A percentile compares a stretch with the other conserved stretches of the same genome.
These are phyloP conservation scores for Capsicum baccatum DNA, from an alignment of 257 asterid species.

Conservation along the genomic window DNA sequence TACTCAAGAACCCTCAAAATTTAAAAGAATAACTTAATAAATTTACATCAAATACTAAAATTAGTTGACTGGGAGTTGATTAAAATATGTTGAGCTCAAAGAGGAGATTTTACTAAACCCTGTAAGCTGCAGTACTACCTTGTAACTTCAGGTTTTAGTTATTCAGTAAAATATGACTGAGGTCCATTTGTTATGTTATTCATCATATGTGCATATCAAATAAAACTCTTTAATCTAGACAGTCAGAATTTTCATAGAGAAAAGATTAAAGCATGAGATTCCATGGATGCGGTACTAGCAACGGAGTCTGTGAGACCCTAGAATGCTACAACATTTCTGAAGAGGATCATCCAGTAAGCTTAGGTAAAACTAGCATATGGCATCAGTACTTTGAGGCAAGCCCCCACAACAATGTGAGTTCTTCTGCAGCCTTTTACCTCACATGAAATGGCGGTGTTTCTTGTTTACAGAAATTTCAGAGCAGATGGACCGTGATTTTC, in stretches of 20 bases:
- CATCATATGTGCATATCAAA: not conserved
- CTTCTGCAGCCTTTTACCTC: not conserved
- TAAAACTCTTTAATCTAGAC: slow-evolving; percentile 23
- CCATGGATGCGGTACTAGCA: not conserved
- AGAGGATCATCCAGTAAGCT: slow-evolving; percentile 38
- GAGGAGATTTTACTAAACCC: slow-evolving; percentile 34
- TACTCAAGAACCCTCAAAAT: too few species aligned
- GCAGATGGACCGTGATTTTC: slow-evolving; percentile 37
- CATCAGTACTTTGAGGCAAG: slow-evolving; percentile 34
- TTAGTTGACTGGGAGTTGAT: slow-evolving; percentile 28
- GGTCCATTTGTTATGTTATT: not conserved
- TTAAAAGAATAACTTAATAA: too few species aligned
- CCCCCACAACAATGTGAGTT: not conserved
- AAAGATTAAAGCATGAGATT: slow-evolving; percentile 17
- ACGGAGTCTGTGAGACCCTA: not conserved
- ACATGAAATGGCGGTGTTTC: not conserved
- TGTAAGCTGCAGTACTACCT: slow-evolving; percentile 13
- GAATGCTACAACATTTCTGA: slow-evolving; percentile 31
- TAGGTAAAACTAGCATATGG: slow-evolving; percentile 38
- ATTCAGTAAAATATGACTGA: too few species aligned
- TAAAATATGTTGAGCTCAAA: slow-evolving; percentile 34
- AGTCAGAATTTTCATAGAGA: slow-evolving; percentile 33
- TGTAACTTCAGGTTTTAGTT: not conserved
- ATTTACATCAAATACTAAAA: too few species aligned
- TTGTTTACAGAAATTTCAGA: slow-evolving; percentile 36